Evolutionary conservation across 306 rosid genomes (phyloP), one percentile per base, ranked within the genome.

Genomic region (Quercus gilva): DNA sequence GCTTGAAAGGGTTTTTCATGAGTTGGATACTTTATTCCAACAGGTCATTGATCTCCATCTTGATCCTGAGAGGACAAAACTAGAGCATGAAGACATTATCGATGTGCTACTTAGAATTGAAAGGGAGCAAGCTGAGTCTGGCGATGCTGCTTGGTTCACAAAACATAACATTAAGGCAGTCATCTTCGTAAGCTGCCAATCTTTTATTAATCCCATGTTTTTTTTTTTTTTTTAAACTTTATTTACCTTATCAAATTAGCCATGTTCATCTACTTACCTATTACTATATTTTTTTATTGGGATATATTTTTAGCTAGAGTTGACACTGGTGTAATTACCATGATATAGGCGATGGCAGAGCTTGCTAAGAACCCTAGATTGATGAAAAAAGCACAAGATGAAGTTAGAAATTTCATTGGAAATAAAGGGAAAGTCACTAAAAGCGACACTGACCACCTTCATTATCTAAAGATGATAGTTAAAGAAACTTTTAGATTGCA

Each of bases 401-500:
- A 88, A 63, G 59, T 83, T 0, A 82, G 88, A 73, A 67, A 41
- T 5, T 25, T 56, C 13, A 4, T 43, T 1, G 65, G 67, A 6
- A 61, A 65, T 13, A 81, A 63, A 61, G 78, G 75, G 13, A 70
- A 37, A 60, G 74, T 87, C 21, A 21, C 51, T 9, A 87, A 87
- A 60, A 58, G 52, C 0, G 89, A 84, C 19, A 78, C 59, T 3
- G 33, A 70, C 0, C 56, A 68, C 1, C 89, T 89, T 15, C 52
- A n/a, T 0, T 87, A 85, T 29, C 71, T 87, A 14, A 87, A 85
- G 49, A 74, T 69, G 82, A 79, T 85, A 6, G 45, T 87, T 9
- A 89, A 87, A 71, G 93, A 85, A 64, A 29, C 87, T 72, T 10
- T 89, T 0, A 76, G 93, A 43, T 19, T 87, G n/a, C 91, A 89